Evolutionary conservation across 2,329 filamentous ascomycete genomes (phyloP).

Genomic region (Samsoniella hepiali): DNA sequence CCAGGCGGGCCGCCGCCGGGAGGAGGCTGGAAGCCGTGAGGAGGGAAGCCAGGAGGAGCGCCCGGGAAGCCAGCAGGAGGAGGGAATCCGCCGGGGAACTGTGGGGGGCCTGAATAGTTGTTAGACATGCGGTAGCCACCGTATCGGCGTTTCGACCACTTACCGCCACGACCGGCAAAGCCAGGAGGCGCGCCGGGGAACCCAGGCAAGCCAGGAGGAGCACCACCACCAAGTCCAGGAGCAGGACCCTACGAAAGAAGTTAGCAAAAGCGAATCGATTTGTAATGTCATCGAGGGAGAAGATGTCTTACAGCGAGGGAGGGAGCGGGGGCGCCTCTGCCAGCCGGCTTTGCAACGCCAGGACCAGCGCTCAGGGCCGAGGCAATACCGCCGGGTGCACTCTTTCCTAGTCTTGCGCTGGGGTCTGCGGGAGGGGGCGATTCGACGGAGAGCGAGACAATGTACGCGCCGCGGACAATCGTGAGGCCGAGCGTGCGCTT

Average conservation of each 20-base stretch:
- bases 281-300: background rate
- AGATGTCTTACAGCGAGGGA: conserved; percentile 66
- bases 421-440: conserved; percentile 94
- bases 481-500: conserved; percentile 95
- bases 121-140: conserved; percentile 30
- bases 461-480: conserved; percentile 90
- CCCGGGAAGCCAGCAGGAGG: conserved; percentile 43
- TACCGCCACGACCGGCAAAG: conserved; percentile 54
- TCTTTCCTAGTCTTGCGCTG: conserved; percentile 80
- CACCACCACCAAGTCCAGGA: conserved; percentile 75
- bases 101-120: conserved; percentile 40
- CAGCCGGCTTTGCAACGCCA: conserved; percentile 86
- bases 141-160: conserved; percentile 30
- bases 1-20: conserved; percentile 60
- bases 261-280: conserved; percentile 22
- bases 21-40: conserved; percentile 52
- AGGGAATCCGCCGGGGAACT: conserved; percentile 49
- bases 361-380: conserved; percentile 77
- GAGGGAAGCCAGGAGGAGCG: conserved; percentile 42
- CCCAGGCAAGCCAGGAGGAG: conserved; percentile 56
- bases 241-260: conserved; percentile 61
- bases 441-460: conserved; percentile 92
- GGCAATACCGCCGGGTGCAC: conserved; percentile 63
- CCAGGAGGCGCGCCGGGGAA: conserved; percentile 49
- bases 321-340: conserved; percentile 69